Conservation (phyloP, 2,329 filamentous ascomycete genomes). For the Penicillium fuscoglaucum region DNA sequence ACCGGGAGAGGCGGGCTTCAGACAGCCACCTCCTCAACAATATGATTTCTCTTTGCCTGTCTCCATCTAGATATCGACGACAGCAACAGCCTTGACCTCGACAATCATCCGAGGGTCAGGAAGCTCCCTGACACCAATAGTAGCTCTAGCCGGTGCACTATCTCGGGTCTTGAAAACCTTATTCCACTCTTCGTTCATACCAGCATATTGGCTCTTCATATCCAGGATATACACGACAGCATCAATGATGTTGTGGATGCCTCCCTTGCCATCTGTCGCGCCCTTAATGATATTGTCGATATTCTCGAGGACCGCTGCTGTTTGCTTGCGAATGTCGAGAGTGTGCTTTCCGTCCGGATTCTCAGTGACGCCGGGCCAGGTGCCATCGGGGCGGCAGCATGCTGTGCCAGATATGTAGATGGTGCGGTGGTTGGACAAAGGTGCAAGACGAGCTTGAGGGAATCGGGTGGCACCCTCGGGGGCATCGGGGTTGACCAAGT, state of each 20-base stretch:
- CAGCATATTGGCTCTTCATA: slow-evolving; percentile 46
- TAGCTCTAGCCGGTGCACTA: slow-evolving; percentile 34
- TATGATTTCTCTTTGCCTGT: neutral
- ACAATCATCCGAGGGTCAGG: slow-evolving; percentile 19
- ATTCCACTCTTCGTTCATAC: slow-evolving; percentile 52
- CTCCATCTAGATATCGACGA: neutral
- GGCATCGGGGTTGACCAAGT: slow-evolving; percentile 34
- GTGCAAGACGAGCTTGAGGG: slow-evolving; percentile 41
- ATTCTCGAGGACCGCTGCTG: slow-evolving; percentile 41
- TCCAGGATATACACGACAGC: slow-evolving; percentile 46
- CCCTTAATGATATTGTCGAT: slow-evolving; percentile 43
- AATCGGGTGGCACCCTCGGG: slow-evolving; percentile 32
- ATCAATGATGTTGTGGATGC: slow-evolving; percentile 34
- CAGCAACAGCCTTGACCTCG: slow-evolving; percentile 15
- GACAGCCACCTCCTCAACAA: no score
- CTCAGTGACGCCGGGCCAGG: slow-evolving; percentile 38
- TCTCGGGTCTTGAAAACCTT: slow-evolving; percentile 42
- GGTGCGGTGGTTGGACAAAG: slow-evolving; percentile 34
- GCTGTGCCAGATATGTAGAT: slow-evolving; percentile 47
- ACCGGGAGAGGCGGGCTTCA: no score
- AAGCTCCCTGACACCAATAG: slow-evolving; percentile 20
- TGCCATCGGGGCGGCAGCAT: slow-evolving; percentile 37
- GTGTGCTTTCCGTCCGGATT: slow-evolving; percentile 38
- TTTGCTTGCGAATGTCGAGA: slow-evolving; percentile 42
- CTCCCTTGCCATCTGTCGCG: slow-evolving; percentile 38